Evolutionary conservation across 2,329 filamentous ascomycete species (phyloP).

Genomic region (Periconia sp.): DNA sequence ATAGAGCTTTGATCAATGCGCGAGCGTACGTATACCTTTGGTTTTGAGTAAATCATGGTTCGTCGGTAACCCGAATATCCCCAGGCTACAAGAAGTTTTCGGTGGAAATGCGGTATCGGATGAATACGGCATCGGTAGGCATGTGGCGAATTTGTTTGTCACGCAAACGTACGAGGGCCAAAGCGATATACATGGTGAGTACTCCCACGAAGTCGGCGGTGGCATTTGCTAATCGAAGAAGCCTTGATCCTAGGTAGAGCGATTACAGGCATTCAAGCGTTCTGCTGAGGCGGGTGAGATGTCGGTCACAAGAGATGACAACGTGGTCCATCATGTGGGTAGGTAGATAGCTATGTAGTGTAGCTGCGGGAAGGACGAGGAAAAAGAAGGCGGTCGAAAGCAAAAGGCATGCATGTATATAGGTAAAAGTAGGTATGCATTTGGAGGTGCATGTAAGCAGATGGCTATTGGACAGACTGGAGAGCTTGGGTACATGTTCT

Average conservation of each 20-base stretch:
- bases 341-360: no score
- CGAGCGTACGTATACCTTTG: conserved; percentile 55
- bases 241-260: conserved; percentile 54
- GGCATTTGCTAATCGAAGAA: conserved; percentile 36
- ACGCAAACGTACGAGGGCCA: conserved; percentile 98
- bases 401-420: no score
- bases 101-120: conserved; percentile 98
- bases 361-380: no score
- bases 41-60: no score
- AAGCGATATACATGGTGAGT: conserved; percentile 93
- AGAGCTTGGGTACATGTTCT: no score
- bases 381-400: no score
- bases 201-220: neutral
- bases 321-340: no score
- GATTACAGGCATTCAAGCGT: conserved; percentile 73
- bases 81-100: conserved; percentile 86
- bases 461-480: no score
- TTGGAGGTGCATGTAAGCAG: no score
- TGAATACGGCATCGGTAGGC: conserved; percentile 91
- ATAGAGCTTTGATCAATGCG: conserved; percentile 78
- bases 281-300: conserved; percentile 56
- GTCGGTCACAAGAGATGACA: neutral
- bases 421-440: no score
- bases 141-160: conserved; percentile 95
- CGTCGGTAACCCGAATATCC: neutral